Base-by-base conservation (phyloP, 1,284 basidiomycete species). In the Leccinum pachyderme region DNA sequence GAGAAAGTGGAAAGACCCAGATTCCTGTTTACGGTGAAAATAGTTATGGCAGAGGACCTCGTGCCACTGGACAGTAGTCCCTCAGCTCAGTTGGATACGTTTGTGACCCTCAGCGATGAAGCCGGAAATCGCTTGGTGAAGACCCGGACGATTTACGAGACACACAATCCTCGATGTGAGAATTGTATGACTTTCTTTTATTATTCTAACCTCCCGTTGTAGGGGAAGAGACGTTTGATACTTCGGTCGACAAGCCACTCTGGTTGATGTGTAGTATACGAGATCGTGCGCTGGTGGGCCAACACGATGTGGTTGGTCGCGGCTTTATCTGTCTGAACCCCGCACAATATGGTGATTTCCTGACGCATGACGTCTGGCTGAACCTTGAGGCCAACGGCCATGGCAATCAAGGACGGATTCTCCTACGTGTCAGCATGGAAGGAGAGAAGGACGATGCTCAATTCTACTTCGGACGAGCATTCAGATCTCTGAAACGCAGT, bases 151-250 rank as follows among this genome's bases (percentile, higher is more conserved):
- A 93, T 99, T 49, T 97, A 98, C 69, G 95, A 98, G 73, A 87
- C 88, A 3, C 72, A 89, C 29, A 86, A 84, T 66, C 96, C 97
- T 24, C 81, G 95, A 71, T 99, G 96, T 92, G 66, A 69, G 88
- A 75, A 25, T 47, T 43, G 53, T 7, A 22, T 18, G 33, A 33
- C 53, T 44, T n/a, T 35, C 48, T 53, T 18, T 53, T 31, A 6
- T 4, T 52, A 46, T 32, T 54, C 25, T 4, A 58, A 46, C 35
- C 57, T 35, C 15, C 12, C 8, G 54, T 33, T 56, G 44, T 29
- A 93, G 90, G 91, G 97, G 95, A 98, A 61, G 96, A 99, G 70
- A 94, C 93, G 0, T 95, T 98, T 63, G 97, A 99, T 70, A 81
- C 99, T 9, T 91, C 94, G 0, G 89, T 98, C 2, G 87, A 93